A percentile compares a stretch with the other conserved stretches of the same genome.
Evolutionary conservation across 495 filamentous ascomycete species (phyloP).

Genomic region (Cenococcum geophilum): DNA sequence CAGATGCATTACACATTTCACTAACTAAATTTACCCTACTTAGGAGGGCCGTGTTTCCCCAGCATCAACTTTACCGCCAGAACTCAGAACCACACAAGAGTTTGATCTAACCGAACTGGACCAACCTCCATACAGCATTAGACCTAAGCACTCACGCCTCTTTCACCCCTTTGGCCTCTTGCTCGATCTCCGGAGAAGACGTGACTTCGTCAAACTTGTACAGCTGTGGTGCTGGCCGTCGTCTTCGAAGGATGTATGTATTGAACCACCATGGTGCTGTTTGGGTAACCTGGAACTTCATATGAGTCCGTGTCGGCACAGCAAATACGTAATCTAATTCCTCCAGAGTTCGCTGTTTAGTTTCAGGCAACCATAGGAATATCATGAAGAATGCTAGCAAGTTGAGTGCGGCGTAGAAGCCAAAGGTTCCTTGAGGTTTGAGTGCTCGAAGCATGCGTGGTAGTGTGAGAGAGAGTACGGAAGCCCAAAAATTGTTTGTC

Average conservation of each 20-base stretch:
- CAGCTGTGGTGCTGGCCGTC: slow-evolving; percentile 12
- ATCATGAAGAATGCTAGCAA: slow-evolving; percentile 58
- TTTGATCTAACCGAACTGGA: too few species aligned
- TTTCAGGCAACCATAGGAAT: slow-evolving; percentile 62
- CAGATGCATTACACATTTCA: too few species aligned
- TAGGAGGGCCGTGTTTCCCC: too few species aligned
- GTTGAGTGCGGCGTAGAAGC: slow-evolving; percentile 50
- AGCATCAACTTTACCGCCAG: too few species aligned
- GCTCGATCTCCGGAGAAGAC: too few species aligned
- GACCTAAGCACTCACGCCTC: too few species aligned
- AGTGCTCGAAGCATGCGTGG: slow-evolving; percentile 49
- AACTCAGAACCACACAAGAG: too few species aligned
- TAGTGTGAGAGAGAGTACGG: slow-evolving; percentile 59
- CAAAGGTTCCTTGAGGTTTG: slow-evolving; percentile 39
- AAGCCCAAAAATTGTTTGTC: slow-evolving; percentile 61
- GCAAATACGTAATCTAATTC: slow-evolving; percentile 74
- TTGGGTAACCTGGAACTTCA: slow-evolving; percentile 36
- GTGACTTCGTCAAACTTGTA: slow-evolving; percentile 20
- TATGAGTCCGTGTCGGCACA: slow-evolving; percentile 36
- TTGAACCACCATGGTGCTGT: slow-evolving; percentile 34
- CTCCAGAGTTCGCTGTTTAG: slow-evolving; percentile 63
- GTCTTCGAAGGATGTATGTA: slow-evolving; percentile 16
- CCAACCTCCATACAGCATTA: too few species aligned
- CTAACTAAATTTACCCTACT: too few species aligned
- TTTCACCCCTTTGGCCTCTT: too few species aligned